Evolutionary conservation across 75 land plant genomes (phyloP), one percentile per base, ranked within the genome.

Genomic region (Pinus albicaulis): DNA sequence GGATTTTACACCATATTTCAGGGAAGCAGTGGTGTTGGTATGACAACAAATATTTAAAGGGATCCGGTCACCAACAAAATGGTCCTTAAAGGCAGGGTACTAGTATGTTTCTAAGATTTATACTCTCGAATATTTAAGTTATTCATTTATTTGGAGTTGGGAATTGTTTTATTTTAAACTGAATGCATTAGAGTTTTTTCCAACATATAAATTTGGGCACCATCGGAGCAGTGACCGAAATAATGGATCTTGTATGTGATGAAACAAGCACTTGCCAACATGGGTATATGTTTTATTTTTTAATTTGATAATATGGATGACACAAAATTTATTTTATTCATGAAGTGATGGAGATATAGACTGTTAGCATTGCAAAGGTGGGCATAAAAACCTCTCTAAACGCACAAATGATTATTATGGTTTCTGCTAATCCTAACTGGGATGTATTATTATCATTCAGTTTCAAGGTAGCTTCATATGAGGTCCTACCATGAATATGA

Each of bases 21-120:
- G 71, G 99, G 99, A 68, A 97, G 99, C 89, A 97, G 99, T 89
- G 98, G 99, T 41, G 99, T 97, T 74, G 99, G 99, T 85, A 83
- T 94, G n/a, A 97, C 99, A 74, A 98, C 98, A 22, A 98, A 95
- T 78, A 98, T 97, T 65, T 92, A 90, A 85, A 94, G 77, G 72
- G 99, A 97, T 76, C 87, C 95, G 26, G 93, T 97, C 28, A 97
- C 99, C 36, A 87, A 84, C 80, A 95, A 97, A 73, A 90, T 97
- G 93, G 92, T 97, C 41, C 85, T 97, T 57, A 98, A 97, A 89
- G 98, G 99, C 5, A 98, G 99, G 60, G 99, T 98, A 12, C 76
- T 97, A 95, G 98, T 97, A 68, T 80, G 90, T 60, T 56, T 75
- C 31, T 25, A 31, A 31, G 19, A 0, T 58, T 34, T 4, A 19